phyloP scores from a whole-genome alignment of 2,329 filamentous ascomycete genomes.

The Hymenoscyphus salicellus region DNA sequence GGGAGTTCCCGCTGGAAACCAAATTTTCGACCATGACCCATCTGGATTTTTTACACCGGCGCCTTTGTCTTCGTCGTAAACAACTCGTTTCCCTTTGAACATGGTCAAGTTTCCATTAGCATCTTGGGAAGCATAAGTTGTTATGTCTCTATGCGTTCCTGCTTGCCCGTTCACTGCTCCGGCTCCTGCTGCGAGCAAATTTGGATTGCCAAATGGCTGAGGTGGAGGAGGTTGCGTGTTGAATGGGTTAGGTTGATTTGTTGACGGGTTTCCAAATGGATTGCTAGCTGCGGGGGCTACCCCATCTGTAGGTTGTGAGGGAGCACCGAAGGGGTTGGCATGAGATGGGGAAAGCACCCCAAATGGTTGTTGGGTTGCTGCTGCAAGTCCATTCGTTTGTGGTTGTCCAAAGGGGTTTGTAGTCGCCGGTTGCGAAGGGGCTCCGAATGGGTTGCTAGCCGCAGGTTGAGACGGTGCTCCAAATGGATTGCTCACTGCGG shows the following conservation, averaged over 20 bases:
- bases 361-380: background rate
- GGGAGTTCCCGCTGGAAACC: slow-evolving; percentile 71
- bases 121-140: slow-evolving; percentile 26
- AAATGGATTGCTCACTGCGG: slow-evolving; percentile 1
- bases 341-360: background rate
- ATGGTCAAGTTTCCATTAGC: slow-evolving; percentile 43
- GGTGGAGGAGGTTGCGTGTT: slow-evolving; percentile 1
- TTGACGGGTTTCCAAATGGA: background rate
- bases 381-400: background rate
- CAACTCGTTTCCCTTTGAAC: slow-evolving; percentile 64
- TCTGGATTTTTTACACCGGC: slow-evolving; percentile 51
- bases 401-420: slow-evolving; percentile 42
- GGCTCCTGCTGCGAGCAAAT: background rate
- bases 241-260: slow-evolving; percentile 2
- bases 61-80: slow-evolving; percentile 48
- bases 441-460: slow-evolving; percentile 39
- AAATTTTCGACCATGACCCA: slow-evolving; percentile 61
- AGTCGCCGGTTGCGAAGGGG: slow-evolving; percentile 33
- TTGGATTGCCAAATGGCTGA: slow-evolving; percentile 5
- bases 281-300: background rate
- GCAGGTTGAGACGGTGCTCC: slow-evolving; percentile 28
- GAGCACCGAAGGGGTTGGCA: background rate
- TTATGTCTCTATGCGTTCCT: slow-evolving; percentile 17
- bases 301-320: background rate
- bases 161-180: slow-evolving; percentile 10